Base-by-base conservation (phyloP, 805 yeast genomes). In the Cyberlindnera veronae region DNA sequence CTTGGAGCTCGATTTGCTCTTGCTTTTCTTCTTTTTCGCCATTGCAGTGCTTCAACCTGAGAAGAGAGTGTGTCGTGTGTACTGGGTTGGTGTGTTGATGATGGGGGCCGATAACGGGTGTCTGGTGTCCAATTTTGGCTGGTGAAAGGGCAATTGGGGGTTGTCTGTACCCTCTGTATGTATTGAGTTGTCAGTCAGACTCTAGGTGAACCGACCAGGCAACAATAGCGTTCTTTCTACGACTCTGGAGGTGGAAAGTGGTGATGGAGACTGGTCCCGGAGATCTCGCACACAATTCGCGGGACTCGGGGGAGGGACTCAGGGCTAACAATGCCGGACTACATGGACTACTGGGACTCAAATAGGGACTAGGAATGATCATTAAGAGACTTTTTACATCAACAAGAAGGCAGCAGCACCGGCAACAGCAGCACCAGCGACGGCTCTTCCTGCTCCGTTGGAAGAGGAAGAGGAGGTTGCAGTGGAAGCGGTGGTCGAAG, bases 11-110 rank as follows among this genome's bases (percentile, higher is more conserved):
- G 26, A 19, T 21, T 34, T 27, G 33, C 29, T 34, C 33, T 41
- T 39, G 22, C 35, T 27, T 21, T 42, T 49, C 45, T 40, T 49
- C 47, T 49, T 49, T 44, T 44, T 49, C 11, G 50, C 49, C 50
- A 46, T 46, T 13, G 24, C 24, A 24, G 28, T 8, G 11, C 5
- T 24, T 10, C 28, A 12, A 5, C 28, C 13, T 24, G 6, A 10
- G n/a, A 10, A 24, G 28, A 24, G 8, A 6, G 8, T 28, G 7
- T 14, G 6, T 14, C 15, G 19, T 12, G 30, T 28, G 30, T 6
- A 8, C 18, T 28, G 19, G 11, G 8, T 28, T 8, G 30, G 30
- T 28, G 24, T 22, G 24, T 22, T 22, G 6, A 12, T 24, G 28
- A 24, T 24, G 28, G 28, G 13, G 28, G 11, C 28, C 5, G 28